Evolutionary conservation across 345 rosid species (phyloP).

Genomic region (Hibiscus mutabilis): DNA sequence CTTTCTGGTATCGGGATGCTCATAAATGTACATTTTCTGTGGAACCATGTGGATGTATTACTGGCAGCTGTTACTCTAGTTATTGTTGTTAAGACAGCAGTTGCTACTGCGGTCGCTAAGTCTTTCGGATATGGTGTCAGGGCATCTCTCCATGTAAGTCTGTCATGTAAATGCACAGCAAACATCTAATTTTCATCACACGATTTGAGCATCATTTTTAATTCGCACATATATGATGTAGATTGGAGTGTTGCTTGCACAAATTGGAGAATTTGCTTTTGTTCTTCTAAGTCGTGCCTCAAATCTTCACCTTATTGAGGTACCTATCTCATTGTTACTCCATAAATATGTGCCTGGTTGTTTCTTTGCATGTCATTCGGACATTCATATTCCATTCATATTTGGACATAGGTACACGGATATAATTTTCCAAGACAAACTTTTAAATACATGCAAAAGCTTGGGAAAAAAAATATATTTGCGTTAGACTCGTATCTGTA

Average conservation of each 20-base stretch:
- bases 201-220: background rate
- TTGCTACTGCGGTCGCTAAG: slow-evolving; percentile 57
- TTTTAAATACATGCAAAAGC: too few species aligned
- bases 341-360: background rate
- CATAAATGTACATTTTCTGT: slow-evolving; percentile 84
- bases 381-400: too few species aligned
- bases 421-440: too few species aligned
- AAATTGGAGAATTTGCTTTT: slow-evolving; percentile 97
- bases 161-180: background rate
- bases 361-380: background rate
- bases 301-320: slow-evolving; percentile 90
- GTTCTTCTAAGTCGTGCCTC: slow-evolving; percentile 91
- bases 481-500: too few species aligned
- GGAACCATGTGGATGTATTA: slow-evolving; percentile 97
- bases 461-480: too few species aligned
- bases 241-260: slow-evolving; percentile 96
- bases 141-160: slow-evolving; percentile 84
- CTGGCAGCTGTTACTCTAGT: slow-evolving; percentile 91
- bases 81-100: slow-evolving; percentile 74
- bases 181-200: slow-evolving; percentile 1
- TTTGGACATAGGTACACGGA: too few species aligned
- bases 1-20: slow-evolving; percentile 99
- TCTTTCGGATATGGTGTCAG: slow-evolving; percentile 73
- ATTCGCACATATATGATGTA: slow-evolving; percentile 14
- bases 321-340: slow-evolving; percentile 17